Conservation (phyloP, 1,284 basidiomycete genomes). For the Trichosporon ovoides region DNA sequence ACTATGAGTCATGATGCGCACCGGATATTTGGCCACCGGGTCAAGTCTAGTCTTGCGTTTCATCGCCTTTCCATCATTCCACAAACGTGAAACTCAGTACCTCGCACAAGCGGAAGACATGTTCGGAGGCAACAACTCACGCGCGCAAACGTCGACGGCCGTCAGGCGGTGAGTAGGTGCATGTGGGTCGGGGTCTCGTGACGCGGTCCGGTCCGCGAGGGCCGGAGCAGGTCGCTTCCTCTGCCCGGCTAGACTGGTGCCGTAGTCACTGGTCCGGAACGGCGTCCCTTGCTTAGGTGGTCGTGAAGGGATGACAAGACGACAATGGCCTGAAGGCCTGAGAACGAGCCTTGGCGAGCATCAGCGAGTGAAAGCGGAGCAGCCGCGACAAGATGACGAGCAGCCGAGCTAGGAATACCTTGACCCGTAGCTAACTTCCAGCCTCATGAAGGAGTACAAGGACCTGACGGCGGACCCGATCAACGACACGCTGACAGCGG, state of each 20-base stretch:
- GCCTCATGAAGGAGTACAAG: constrained; percentile 90
- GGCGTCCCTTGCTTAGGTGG: no score
- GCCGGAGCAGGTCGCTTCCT: no score
- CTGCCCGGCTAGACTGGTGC: no score
- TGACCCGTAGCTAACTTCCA: constrained; percentile 19
- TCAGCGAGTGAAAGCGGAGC: no score
- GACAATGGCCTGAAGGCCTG: no score
- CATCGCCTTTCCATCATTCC: background rate
- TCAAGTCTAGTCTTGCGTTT: background rate
- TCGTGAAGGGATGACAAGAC: no score
- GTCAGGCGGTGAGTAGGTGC: constrained; percentile 41
- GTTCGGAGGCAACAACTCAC: constrained; percentile 35
- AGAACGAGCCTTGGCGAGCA: no score
- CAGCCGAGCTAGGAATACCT: background rate
- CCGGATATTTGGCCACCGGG: background rate
- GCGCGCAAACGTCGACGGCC: constrained; percentile 45
- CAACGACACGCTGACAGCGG: constrained; percentile 82
- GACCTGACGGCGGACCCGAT: constrained; percentile 62
- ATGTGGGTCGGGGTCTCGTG: no score
- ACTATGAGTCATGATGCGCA: background rate
- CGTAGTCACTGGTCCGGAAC: no score
- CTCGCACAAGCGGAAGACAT: constrained; percentile 19
- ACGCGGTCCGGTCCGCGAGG: no score
- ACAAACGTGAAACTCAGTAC: no score
- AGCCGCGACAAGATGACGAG: background rate